A percentile compares a stretch with the other conserved stretches of the same genome.
Conservation (phyloP, 805 yeast genomes). For the Lipomyces spencermartinsiae region DNA sequence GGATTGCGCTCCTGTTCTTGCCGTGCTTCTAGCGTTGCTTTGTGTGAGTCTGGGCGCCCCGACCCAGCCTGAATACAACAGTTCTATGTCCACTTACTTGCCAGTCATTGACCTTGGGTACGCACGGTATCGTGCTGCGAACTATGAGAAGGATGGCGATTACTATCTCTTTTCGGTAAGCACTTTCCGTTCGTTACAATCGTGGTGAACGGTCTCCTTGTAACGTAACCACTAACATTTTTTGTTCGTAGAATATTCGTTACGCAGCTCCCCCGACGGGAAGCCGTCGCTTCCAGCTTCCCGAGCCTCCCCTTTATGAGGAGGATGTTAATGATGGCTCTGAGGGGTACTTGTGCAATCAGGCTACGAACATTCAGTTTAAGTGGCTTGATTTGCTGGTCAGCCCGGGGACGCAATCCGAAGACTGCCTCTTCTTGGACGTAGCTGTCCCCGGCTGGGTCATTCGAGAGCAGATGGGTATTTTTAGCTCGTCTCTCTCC, state of each 20-base stretch:
- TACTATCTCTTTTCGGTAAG: constrained; percentile 18
- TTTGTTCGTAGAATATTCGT: constrained; percentile 30
- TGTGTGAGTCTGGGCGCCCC: not conserved
- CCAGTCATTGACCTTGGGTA: constrained; percentile 34
- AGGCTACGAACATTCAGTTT: constrained; percentile 25
- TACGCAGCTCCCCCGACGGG: constrained; percentile 38
- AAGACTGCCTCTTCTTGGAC: constrained; percentile 37
- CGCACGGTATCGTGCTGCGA: constrained; percentile 33
- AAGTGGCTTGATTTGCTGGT: constrained; percentile 18
- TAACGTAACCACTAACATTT: not conserved
- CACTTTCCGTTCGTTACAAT: not conserved
- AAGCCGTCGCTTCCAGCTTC: constrained; percentile 29
- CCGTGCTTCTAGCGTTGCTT: not conserved
- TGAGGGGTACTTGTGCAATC: constrained; percentile 31
- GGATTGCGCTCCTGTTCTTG: not conserved
- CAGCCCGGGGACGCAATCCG: constrained; percentile 15
- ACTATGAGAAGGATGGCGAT: constrained; percentile 21
- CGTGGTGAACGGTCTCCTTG: not conserved
- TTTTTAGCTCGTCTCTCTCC: not conserved
- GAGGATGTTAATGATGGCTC: constrained; percentile 30
- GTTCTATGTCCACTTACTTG: not conserved
- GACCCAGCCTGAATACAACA: not conserved
- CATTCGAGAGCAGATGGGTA: constrained; percentile 1
- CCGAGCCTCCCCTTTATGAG: constrained; percentile 27
- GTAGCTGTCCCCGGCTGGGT: constrained; percentile 33